These are phyloP conservation scores for Melastoma malabathricum DNA, from an alignment of 345 rosid genomes.

Conservation along the genomic window DNA sequence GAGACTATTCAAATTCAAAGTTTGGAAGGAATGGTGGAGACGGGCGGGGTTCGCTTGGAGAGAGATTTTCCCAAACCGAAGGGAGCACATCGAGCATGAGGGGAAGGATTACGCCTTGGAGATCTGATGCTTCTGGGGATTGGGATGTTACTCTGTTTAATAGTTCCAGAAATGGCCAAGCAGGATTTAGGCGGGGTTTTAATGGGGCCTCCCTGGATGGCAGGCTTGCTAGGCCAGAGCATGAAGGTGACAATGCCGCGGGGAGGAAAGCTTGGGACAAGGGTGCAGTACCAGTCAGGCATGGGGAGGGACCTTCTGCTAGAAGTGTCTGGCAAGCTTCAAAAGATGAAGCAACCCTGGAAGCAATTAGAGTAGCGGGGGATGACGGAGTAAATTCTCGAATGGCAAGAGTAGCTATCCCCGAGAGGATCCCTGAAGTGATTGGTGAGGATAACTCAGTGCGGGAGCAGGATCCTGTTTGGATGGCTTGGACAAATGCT, in stretches of 20 bases:
- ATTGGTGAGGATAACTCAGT: conserved; percentile 59
- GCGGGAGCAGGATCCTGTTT: conserved; percentile 60
- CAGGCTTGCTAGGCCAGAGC: conserved; percentile 63
- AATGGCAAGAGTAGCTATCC: conserved; percentile 45
- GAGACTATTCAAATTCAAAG: conserved; percentile 52
- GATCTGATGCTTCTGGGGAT: conserved; percentile 53
- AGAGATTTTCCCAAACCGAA: conserved; percentile 64
- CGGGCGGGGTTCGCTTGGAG: conserved; percentile 57
- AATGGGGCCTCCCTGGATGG: conserved; percentile 31
- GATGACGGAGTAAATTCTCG: conserved; percentile 60
- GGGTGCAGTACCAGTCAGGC: conserved; percentile 53
- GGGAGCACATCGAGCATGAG: conserved; percentile 39
- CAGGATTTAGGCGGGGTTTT: conserved; percentile 45
- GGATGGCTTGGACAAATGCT: conserved; percentile 91
- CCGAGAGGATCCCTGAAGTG: conserved; percentile 79
- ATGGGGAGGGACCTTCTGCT: conserved; percentile 98
- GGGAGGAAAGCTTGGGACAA: conserved; percentile 84
- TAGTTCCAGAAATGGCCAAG: conserved; percentile 62
- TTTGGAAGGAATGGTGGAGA: conserved; percentile 18
- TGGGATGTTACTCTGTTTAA: conserved; percentile 62
- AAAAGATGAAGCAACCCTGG: conserved; percentile 96
- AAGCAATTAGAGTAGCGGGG: conserved; percentile 99
- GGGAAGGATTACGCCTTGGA: conserved; percentile 70
- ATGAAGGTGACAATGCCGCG: conserved; percentile 56
- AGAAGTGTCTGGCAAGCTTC: conserved; percentile 99